Evolutionary conservation across 345 rosid genomes (phyloP), one percentile per base, ranked within the genome.

Genomic region (Syzygium aqueum): DNA sequence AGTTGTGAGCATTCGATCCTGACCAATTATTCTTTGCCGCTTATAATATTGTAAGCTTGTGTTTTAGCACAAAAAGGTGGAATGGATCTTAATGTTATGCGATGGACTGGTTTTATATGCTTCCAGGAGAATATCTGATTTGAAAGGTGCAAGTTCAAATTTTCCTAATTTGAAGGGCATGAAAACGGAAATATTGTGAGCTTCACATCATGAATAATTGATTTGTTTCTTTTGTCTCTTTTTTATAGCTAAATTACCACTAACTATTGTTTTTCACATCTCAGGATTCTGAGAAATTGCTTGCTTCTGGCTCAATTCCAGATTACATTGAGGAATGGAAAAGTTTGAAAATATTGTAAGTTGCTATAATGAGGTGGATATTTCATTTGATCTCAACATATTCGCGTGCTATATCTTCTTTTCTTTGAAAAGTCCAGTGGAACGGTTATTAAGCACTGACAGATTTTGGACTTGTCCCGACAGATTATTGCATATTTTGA

Each of bases 91-190:
- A 1, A 46, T 51, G 28, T 30, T 86, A 19, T 86, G 40, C 14
- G 17, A 65, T 88, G 78, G 17, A 30, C 4, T 21, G 56, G 5
- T 8, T 59, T 25, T 84, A n/a, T 22, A 27, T 51, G 57, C 78
- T 56, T 46, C 77, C 90, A 97, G 98, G 96, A 93, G 95, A 89
- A 94, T 97, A 89, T 90, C 98, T 15, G 98, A 96, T 92, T 89
- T 97, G 90, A 86, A 53, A 21, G 97, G 97, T 88, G 73, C 94
- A 5, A n/a, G 89, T 86, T 93, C 93, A 28, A 22, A 73, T 83
- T 93, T 97, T 85, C 99, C 99, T 9, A 50, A 92, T 90, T 86
- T 97, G 85, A 11, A 6, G 84, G 89, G 51, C 16, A 51, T 91
- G 90, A 89, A 19, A 6, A 85, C 9, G 0, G 56, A 8, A 85